Evolutionary conservation across 306 rosid species (phyloP), one percentile per base, ranked within the genome.

Genomic region (Prinsepia uniflora): DNA sequence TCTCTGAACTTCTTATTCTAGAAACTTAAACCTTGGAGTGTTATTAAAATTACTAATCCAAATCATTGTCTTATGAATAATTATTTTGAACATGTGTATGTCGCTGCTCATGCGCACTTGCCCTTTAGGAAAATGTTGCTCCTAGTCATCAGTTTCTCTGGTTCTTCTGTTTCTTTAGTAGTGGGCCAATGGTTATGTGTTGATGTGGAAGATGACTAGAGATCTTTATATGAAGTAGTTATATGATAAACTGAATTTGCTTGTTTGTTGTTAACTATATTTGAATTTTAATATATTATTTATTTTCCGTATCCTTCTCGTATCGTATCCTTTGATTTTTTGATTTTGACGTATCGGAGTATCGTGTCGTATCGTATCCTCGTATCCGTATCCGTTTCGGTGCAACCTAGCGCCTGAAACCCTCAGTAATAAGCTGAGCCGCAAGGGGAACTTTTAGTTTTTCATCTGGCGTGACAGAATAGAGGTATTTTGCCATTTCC

Each of bases 401-500:
- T n/a, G n/a, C n/a, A n/a, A n/a, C n/a, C n/a, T n/a, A n/a, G n/a
- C n/a, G n/a, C 6, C 10, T 18, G 40, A 61, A n/a, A 46, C 45
- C 17, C 0, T 47, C 62, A 8, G 48, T 6, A 40, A 72, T 53
- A 12, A 72, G 60, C 3, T 55, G 3, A 49, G 53, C 63, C 5
- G 57, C 44, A 24, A 2, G 56, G 56, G 17, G 10, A 10, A 52
- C 39, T 13, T 17, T 4, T 62, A 24, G 19, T 9, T 46, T 34
- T 72, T 70, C 7, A 34, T 3, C 11, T 10, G 56, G 49, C 4
- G 76, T 72, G 22, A 46, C 15, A 18, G 52, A 63, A 52, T 62
- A 72, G 10, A 72, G 76, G 18, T 72, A 72, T 42, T 62, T 39
- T n/a, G 67, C 76, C 44, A 72, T 17, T 36, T 63, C 12, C 70